A percentile compares a stretch with the other conserved stretches of the same genome.
phyloP scores from a whole-genome alignment of 2,329 filamentous ascomycete species.

The Metarhizium sp. region DNA sequence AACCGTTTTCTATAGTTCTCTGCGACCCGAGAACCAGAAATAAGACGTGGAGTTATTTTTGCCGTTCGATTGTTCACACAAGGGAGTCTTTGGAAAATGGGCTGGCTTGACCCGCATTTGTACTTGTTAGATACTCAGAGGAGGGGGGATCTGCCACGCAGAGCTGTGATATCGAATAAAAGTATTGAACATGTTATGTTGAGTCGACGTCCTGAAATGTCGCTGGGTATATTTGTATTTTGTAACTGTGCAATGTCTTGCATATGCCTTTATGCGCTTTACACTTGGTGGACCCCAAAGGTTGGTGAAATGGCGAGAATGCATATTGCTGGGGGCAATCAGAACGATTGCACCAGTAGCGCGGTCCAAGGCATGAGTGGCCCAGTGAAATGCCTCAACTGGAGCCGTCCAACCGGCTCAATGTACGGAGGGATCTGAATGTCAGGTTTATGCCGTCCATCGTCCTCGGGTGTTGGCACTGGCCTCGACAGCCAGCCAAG shows the following conservation, averaged over 20 bases:
- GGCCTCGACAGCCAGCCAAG: no score
- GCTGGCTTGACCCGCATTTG: background rate
- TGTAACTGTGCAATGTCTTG: background rate
- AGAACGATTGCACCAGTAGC: no score
- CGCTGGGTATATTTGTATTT: background rate
- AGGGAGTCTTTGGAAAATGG: constrained; percentile 4
- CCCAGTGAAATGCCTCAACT: no score
- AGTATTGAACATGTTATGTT: background rate
- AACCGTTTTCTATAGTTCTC: constrained; percentile 38
- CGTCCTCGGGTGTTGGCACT: no score
- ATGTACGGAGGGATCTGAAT: no score
- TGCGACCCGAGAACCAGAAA: constrained; percentile 82
- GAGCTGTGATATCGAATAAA: constrained; percentile 3
- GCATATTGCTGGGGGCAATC: background rate
- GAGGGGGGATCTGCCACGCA: background rate
- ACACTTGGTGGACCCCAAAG: background rate
- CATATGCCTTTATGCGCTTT: background rate
- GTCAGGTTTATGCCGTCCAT: no score
- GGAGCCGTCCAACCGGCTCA: no score
- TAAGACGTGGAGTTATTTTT: constrained; percentile 28
- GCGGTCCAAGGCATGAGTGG: no score
- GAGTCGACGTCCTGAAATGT: background rate
- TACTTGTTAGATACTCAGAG: constrained; percentile 3
- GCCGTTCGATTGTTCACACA: constrained; percentile 2
- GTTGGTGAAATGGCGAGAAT: background rate